A percentile compares a stretch with the other conserved stretches of the same genome.
phyloP scores from a whole-genome alignment of 192 early-diverging fungal species.

The Backusella liffmaniae region DNA sequence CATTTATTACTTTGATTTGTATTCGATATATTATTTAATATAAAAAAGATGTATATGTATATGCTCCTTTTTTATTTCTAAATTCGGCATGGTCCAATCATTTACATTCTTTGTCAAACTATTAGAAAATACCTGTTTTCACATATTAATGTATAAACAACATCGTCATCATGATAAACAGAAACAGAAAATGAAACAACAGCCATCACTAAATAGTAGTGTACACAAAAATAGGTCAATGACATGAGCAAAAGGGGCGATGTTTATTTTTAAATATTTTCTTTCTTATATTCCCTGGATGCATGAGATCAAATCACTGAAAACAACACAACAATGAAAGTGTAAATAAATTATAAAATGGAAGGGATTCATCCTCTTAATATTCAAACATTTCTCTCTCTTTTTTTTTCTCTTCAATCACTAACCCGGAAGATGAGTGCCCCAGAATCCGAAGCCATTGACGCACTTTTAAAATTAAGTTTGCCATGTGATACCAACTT shows the following conservation, averaged over 20 bases:
- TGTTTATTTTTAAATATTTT: too few species aligned
- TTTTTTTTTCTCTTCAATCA: background rate
- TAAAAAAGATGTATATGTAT: background rate
- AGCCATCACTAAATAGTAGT: background rate
- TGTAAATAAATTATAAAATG: background rate
- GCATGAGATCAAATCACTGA: background rate
- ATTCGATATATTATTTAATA: background rate
- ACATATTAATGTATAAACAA: background rate
- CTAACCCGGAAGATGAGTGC: background rate
- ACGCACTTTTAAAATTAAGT: slow-evolving; percentile 1
- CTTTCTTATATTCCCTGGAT: background rate
- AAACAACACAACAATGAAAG: background rate
- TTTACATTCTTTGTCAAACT: background rate
- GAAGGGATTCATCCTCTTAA: too few species aligned
- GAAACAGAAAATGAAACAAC: background rate
- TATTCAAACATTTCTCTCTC: background rate
- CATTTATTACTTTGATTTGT: background rate
- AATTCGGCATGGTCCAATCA: background rate
- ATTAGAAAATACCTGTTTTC: background rate
- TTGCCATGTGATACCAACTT: background rate
- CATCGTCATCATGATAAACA: background rate
- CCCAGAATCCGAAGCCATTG: background rate
- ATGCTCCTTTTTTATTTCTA: background rate
- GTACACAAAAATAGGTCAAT: background rate
- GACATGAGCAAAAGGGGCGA: background rate